Conservation (phyloP, 768 basidiomycete species). For the Suillus paluster region DNA sequence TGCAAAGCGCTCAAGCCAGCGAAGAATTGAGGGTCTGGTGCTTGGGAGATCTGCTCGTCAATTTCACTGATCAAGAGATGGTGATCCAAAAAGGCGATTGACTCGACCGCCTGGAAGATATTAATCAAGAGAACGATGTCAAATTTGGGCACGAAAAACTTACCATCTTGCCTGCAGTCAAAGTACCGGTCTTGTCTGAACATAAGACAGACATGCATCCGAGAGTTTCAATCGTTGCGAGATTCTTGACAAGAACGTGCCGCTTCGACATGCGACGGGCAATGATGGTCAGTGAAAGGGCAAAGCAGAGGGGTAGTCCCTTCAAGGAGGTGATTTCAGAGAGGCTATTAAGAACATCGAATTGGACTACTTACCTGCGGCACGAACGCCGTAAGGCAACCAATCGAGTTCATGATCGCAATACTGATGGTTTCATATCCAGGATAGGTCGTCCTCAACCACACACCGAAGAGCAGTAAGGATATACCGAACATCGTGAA, state of each 20-base stretch:
- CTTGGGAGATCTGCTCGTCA: constrained; percentile 15
- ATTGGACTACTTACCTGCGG: constrained; percentile 36
- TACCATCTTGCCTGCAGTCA: constrained; percentile 55
- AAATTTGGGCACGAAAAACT: constrained; percentile 2
- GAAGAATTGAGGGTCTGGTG: constrained; percentile 16
- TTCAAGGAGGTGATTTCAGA: constrained; percentile 9
- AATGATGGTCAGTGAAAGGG: constrained; percentile 54
- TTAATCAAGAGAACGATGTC: not conserved
- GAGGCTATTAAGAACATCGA: not conserved
- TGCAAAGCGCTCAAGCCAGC: constrained; percentile 36
- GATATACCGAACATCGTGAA: constrained; percentile 44
- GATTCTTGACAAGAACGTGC: constrained; percentile 52
- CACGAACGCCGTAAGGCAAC: constrained; percentile 45
- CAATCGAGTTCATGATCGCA: constrained; percentile 44
- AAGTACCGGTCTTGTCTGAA: constrained; percentile 60
- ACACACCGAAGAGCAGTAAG: constrained; percentile 47
- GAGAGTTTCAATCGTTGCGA: constrained; percentile 58
- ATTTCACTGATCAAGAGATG: constrained; percentile 27
- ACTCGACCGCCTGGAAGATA: constrained; percentile 41
- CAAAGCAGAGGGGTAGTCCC: constrained; percentile 48
- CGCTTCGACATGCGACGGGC: constrained; percentile 53
- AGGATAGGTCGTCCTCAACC: constrained; percentile 40
- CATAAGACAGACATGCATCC: constrained; percentile 56
- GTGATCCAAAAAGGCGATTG: constrained; percentile 41
- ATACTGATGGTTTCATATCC: constrained; percentile 40